Percentiles rank a stretch among this genome's conserved stretches.
Conservation (phyloP, 768 basidiomycete genomes). For the Gloeophyllum trabeum region DNA sequence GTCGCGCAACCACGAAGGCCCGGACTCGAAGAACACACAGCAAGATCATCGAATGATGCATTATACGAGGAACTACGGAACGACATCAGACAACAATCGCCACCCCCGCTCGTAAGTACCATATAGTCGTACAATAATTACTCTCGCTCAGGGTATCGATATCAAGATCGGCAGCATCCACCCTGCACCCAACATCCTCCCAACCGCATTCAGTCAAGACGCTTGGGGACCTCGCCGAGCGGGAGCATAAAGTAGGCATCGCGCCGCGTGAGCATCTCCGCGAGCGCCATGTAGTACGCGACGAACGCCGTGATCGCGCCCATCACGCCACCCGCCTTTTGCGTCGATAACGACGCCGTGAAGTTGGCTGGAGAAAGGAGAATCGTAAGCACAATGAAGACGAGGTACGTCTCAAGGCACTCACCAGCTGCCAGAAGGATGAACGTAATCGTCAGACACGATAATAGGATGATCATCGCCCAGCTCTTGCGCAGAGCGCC, state of each 20-base stretch:
- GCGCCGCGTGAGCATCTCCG: conserved; percentile 25
- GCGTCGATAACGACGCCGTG: conserved; percentile 6
- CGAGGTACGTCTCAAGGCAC: conserved; percentile 5
- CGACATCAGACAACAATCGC: too few relatives aligned
- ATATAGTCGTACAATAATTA: too few relatives aligned
- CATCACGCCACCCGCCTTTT: conserved; percentile 31
- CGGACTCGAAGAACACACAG: too few relatives aligned
- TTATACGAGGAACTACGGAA: too few relatives aligned
- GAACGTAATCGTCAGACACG: conserved; percentile 44
- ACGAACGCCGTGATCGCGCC: conserved; percentile 34
- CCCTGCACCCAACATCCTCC: too few relatives aligned
- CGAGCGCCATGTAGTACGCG: conserved; percentile 34
- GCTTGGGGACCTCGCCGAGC: conserved; percentile 16
- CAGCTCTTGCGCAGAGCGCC: conserved; percentile 40
- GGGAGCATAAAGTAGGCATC: conserved; percentile 31
- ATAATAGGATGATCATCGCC: conserved; percentile 36
- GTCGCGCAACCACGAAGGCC: too few relatives aligned
- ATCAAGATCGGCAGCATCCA: too few relatives aligned
- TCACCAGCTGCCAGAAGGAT: conserved; percentile 29
- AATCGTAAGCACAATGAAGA: conserved; percentile 1
- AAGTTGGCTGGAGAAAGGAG: conserved; percentile 6
- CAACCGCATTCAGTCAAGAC: too few relatives aligned
- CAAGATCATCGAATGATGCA: too few relatives aligned
- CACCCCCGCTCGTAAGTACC: too few relatives aligned
- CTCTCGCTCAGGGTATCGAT: too few relatives aligned